phyloP scores from a whole-genome alignment of 371 early-diverging fungal species.

The Mucor mucedo region DNA sequence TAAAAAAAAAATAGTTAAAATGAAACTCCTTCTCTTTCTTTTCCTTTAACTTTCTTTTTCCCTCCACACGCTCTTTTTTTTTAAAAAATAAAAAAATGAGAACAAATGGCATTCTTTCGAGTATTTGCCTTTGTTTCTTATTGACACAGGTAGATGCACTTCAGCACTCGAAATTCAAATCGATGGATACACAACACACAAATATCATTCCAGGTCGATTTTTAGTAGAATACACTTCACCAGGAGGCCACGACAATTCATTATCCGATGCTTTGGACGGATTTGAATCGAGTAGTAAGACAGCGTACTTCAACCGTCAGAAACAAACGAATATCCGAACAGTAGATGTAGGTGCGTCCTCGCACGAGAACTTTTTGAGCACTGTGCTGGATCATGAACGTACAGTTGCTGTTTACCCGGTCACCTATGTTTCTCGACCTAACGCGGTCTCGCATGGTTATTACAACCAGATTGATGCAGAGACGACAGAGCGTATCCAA shows the following conservation, averaged over 20 bases:
- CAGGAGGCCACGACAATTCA: not conserved
- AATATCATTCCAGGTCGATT: slow-evolving; percentile 14
- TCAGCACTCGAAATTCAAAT: slow-evolving; percentile 15
- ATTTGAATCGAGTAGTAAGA: not conserved
- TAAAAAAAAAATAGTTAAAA: not conserved
- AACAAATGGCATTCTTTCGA: not conserved
- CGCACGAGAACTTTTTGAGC: slow-evolving; percentile 6
- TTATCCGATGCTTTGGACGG: not conserved
- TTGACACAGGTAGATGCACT: not conserved
- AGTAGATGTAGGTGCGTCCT: not conserved
- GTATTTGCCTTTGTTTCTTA: not conserved
- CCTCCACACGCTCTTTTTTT: not conserved
- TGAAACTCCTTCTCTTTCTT: not conserved
- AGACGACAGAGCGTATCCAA: slow-evolving; percentile 6
- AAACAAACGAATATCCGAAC: not conserved
- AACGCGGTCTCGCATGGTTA: slow-evolving; percentile 8
- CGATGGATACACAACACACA: not conserved
- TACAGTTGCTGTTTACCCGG: slow-evolving; percentile 21
- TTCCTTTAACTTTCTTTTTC: not conserved
- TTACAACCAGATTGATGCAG: slow-evolving; percentile 7
- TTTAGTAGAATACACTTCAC: slow-evolving; percentile 8
- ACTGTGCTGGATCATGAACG: slow-evolving; percentile 5
- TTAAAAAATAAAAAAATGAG: not conserved
- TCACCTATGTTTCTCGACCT: slow-evolving; percentile 13
- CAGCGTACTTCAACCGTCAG: not conserved